Conservation (phyloP, 2,329 filamentous ascomycete genomes). For the Ceratocystis ficicola region DNA sequence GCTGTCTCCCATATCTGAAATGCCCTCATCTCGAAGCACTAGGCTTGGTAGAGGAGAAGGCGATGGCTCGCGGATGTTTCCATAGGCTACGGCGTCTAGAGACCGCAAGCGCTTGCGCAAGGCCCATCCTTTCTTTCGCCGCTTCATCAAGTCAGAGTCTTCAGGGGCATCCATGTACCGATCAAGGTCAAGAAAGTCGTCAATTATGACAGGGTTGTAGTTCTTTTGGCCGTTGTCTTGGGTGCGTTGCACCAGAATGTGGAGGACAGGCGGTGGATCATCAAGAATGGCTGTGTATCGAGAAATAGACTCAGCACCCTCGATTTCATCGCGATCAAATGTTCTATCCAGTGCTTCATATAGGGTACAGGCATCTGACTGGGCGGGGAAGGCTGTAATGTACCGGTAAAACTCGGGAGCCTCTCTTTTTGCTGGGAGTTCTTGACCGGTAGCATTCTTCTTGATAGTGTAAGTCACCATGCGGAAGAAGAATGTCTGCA, state of each 20-base stretch:
- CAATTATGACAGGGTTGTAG: conserved; percentile 63
- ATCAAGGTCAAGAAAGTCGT: conserved; percentile 73
- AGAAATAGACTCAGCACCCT: conserved; percentile 45
- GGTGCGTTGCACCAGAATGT: conserved; percentile 78
- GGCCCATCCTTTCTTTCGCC: conserved; percentile 61
- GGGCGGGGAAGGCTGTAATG: conserved; percentile 48
- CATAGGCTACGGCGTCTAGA: conserved; percentile 13
- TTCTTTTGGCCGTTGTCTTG: conserved; percentile 65
- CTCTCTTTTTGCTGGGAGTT: conserved; percentile 22
- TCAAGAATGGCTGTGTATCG: conserved; percentile 56
- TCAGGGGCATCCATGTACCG: conserved; percentile 64
- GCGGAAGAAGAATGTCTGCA: conserved; percentile 54
- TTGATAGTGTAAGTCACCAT: conserved; percentile 49
- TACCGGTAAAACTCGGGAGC: conserved; percentile 43
- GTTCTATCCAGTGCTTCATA: conserved; percentile 76
- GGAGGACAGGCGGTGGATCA: conserved; percentile 69
- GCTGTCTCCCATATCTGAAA: neutral
- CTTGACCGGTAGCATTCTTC: conserved; percentile 29
- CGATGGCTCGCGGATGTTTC: conserved; percentile 5
- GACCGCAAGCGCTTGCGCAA: conserved; percentile 30
- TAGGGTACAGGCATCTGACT: conserved; percentile 46
- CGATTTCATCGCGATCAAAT: conserved; percentile 68
- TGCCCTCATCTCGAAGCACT: neutral
- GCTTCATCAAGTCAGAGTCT: conserved; percentile 48
- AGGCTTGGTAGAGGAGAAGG: neutral